Evolutionary conservation across 441 rosid species (phyloP).

Genomic region (Adansonia gregorii): DNA sequence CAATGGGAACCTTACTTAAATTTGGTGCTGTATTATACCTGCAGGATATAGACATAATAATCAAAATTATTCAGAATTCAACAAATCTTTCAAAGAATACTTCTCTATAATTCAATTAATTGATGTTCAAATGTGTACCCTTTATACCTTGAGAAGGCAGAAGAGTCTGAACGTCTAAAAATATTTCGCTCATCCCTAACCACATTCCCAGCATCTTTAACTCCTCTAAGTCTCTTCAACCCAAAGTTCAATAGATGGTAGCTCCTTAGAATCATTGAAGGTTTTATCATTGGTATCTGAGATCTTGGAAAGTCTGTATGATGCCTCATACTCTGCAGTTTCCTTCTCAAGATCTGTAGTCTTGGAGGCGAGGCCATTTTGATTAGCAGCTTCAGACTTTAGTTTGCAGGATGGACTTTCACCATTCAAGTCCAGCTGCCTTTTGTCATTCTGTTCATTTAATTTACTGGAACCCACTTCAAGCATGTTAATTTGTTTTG

Average conservation of each 20-base stretch:
- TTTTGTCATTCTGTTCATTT: constrained; percentile 37
- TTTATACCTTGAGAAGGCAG: constrained; percentile 67
- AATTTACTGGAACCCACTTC: constrained; percentile 33
- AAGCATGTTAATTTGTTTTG: constrained; percentile 37
- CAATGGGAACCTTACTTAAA: constrained; percentile 42
- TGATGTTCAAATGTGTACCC: neutral
- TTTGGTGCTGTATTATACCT: constrained; percentile 52
- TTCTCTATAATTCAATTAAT: neutral
- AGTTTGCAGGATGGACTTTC: constrained; percentile 39
- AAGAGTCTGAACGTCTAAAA: constrained; percentile 52
- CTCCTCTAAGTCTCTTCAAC: constrained; percentile 53
- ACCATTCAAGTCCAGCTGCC: constrained; percentile 39
- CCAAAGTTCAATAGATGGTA: constrained; percentile 42
- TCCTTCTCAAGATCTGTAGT: constrained; percentile 29
- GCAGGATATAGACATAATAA: constrained; percentile 27
- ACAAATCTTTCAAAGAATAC: neutral
- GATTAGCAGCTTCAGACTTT: constrained; percentile 35
- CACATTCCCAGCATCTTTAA: constrained; percentile 34
- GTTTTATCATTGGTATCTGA: constrained; percentile 38
- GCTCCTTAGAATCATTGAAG: constrained; percentile 39
- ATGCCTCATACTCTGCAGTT: constrained; percentile 38
- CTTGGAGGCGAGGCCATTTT: constrained; percentile 27
- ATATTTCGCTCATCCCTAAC: constrained; percentile 51
- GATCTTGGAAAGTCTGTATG: constrained; percentile 39
- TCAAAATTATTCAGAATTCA: constrained; percentile 16